These are phyloP conservation scores for Hirsutella rhossiliensis DNA, from an alignment of 2,329 filamentous ascomycete species.

Conservation along the genomic window DNA sequence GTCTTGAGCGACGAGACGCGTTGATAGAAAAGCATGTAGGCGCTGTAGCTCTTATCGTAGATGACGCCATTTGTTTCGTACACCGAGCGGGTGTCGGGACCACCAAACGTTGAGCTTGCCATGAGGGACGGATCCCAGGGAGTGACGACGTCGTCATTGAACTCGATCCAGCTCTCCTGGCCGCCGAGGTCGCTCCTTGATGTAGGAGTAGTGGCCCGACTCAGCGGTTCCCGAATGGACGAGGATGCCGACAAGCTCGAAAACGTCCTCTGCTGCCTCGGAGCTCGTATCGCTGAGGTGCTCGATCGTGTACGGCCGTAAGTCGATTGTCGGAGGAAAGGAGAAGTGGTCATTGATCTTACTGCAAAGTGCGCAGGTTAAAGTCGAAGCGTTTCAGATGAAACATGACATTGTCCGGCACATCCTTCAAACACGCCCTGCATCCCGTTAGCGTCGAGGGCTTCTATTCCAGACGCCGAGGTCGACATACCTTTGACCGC, in stretches of 20 bases:
- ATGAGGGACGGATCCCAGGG: slow-evolving; percentile 64
- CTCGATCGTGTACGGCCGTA: slow-evolving; percentile 83
- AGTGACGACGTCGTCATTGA: slow-evolving; percentile 80
- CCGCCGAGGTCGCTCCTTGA: slow-evolving; percentile 60
- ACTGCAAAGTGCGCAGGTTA: slow-evolving; percentile 60
- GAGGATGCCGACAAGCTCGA: slow-evolving; percentile 88
- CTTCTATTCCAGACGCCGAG: neutral
- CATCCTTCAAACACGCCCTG: slow-evolving; percentile 79
- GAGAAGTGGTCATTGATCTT: slow-evolving; percentile 96
- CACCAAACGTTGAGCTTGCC: slow-evolving; percentile 70
- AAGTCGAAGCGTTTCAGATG: slow-evolving; percentile 86
- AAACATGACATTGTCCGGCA: slow-evolving; percentile 90
- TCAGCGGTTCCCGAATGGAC: slow-evolving; percentile 90
- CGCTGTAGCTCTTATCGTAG: slow-evolving; percentile 67
- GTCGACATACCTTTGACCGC: slow-evolving; percentile 65
- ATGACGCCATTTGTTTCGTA: slow-evolving; percentile 31
- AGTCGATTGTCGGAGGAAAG: slow-evolving; percentile 74
- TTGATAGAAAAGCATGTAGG: slow-evolving; percentile 98
- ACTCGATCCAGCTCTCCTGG: slow-evolving; percentile 65
- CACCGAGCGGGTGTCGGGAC: slow-evolving; percentile 41
- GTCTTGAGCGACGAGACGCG: slow-evolving; percentile 53
- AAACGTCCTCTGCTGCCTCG: slow-evolving; percentile 55
- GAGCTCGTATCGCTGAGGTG: slow-evolving; percentile 55
- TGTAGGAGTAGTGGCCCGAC: slow-evolving; percentile 92
- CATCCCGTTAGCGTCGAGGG: slow-evolving; percentile 5